phyloP scores from a whole-genome alignment of 768 basidiomycete genomes.

The Macrocybe gigantea region DNA sequence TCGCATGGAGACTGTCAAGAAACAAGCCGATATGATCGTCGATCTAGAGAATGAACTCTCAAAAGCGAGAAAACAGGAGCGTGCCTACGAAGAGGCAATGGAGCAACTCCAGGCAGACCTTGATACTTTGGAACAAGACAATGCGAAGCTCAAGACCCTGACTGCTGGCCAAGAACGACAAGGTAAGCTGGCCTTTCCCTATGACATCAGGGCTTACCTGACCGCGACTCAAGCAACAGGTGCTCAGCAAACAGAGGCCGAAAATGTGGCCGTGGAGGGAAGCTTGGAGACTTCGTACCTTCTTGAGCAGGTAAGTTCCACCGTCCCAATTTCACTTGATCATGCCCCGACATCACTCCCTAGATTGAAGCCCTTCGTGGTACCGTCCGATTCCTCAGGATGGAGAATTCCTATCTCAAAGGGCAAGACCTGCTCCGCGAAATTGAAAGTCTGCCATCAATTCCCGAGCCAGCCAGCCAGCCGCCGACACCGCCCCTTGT shows the following conservation, averaged over 20 bases:
- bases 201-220: not conserved
- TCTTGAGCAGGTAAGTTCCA: slow-evolving; percentile 66
- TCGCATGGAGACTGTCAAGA: slow-evolving; percentile 85
- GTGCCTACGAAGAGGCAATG: slow-evolving; percentile 88
- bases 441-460: slow-evolving; percentile 66
- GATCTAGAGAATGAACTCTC: slow-evolving; percentile 78
- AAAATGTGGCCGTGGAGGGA: slow-evolving; percentile 65
- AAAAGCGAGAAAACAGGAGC: slow-evolving; percentile 83
- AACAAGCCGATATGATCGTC: slow-evolving; percentile 77
- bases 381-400: slow-evolving; percentile 88
- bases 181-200: slow-evolving; percentile 34
- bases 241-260: slow-evolving; percentile 47
- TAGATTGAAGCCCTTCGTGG: slow-evolving; percentile 89
- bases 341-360: slow-evolving; percentile 2
- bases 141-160: slow-evolving; percentile 70
- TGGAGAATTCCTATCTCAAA: slow-evolving; percentile 90
- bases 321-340: not conserved
- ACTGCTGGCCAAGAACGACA: slow-evolving; percentile 66
- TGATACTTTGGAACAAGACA: slow-evolving; percentile 83
- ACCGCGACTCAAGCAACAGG: slow-evolving; percentile 30
- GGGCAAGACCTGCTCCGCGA: slow-evolving; percentile 86
- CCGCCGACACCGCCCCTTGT: slow-evolving; percentile 62
- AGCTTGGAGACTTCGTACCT: slow-evolving; percentile 85
- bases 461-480: slow-evolving; percentile 44
- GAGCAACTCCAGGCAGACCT: slow-evolving; percentile 89